phyloP scores from a whole-genome alignment of 2,329 filamentous ascomycete genomes.

The Hysterium pulicare region DNA sequence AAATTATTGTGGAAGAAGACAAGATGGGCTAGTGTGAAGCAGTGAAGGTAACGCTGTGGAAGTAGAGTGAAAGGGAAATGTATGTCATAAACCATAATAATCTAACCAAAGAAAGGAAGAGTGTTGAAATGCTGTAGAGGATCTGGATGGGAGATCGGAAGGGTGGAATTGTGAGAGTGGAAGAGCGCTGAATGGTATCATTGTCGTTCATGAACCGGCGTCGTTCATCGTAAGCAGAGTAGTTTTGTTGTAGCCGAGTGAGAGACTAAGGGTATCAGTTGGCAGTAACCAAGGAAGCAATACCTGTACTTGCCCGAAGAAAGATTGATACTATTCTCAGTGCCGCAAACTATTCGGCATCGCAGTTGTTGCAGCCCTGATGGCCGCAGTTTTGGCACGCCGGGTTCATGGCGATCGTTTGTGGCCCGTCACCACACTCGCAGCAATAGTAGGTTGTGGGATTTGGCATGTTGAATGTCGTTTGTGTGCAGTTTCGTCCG shows the following conservation, averaged over 20 bases:
- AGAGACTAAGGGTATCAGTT: too few relatives aligned
- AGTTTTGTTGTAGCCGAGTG: neutral
- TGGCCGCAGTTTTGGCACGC: neutral
- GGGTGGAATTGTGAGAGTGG: neutral
- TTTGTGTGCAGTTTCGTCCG: neutral
- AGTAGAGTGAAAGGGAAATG: too few relatives aligned
- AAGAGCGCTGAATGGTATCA: neutral
- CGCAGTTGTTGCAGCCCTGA: neutral
- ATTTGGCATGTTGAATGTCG: neutral
- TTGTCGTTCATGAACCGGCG: neutral
- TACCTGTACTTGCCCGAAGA: neutral
- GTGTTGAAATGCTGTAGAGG: too few relatives aligned
- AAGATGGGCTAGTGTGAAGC: too few relatives aligned
- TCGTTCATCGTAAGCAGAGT: neutral
- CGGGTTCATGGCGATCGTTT: neutral
- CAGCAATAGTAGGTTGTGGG: conserved; percentile 1
- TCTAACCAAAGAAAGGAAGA: too few relatives aligned
- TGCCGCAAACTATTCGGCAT: neutral
- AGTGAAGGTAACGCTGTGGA: too few relatives aligned
- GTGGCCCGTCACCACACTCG: neutral
- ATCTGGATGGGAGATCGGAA: too few relatives aligned
- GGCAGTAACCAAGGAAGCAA: too few relatives aligned
- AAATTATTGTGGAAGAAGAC: too few relatives aligned
- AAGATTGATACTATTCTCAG: neutral
- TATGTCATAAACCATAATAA: too few relatives aligned